phyloP scores from a whole-genome alignment of 2,329 filamentous ascomycete genomes.

The Gyromitra esculenta region DNA sequence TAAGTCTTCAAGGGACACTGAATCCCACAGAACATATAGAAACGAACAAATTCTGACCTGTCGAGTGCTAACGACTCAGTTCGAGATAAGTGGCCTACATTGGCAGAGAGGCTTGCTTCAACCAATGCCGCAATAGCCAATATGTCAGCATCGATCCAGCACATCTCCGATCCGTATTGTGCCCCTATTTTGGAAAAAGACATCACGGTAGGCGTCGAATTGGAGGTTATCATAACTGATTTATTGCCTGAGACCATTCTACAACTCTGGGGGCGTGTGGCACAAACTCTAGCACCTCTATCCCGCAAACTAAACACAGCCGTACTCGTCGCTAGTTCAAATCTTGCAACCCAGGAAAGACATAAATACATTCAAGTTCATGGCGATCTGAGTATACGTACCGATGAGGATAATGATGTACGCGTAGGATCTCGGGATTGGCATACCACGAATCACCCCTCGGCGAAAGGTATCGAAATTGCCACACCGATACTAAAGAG shows the following conservation, averaged over 20 bases:
- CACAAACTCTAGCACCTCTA: neutral
- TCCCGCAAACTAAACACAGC: neutral
- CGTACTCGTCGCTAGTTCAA: neutral
- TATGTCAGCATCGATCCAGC: neutral
- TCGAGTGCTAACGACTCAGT: too few relatives aligned
- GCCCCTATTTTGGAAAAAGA: neutral
- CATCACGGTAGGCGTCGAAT: slow-evolving; percentile 15
- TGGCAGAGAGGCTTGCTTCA: too few relatives aligned
- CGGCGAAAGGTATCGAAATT: slow-evolving; percentile 3
- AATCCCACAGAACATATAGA: neutral
- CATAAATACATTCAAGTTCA: slow-evolving; percentile 2
- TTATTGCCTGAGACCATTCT: neutral
- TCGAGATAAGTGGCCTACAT: too few relatives aligned
- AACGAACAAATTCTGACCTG: too few relatives aligned
- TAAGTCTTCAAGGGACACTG: neutral
- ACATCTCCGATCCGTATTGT: neutral
- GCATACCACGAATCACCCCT: neutral
- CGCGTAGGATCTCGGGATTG: neutral
- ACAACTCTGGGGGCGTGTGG: neutral
- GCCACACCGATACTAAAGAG: slow-evolving; percentile 8
- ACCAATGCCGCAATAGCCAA: neutral
- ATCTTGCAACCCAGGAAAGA: neutral
- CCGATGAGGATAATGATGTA: neutral
- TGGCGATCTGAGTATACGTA: neutral
- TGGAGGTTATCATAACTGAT: slow-evolving; percentile 15